Evolutionary conservation across 2,329 filamentous ascomycete genomes (phyloP).

Genomic region (Myriosclerotinia curreyana): DNA sequence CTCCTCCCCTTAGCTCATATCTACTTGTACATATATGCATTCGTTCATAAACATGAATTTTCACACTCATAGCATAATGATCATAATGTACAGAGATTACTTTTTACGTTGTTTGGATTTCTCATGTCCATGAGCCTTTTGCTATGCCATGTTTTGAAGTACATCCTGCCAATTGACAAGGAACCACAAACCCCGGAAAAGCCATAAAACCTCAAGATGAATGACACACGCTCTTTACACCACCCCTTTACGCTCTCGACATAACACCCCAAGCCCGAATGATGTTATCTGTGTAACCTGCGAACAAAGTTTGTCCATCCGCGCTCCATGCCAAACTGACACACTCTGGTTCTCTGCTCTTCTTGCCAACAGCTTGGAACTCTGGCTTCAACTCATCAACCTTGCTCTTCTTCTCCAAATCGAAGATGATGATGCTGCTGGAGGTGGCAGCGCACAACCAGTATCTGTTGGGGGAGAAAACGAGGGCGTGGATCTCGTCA

Average conservation of each 20-base stretch:
- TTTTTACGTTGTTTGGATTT: slow-evolving; percentile 25
- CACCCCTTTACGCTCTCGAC: slow-evolving; percentile 71
- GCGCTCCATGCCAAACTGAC: slow-evolving; percentile 96
- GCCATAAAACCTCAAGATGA: slow-evolving; percentile 36
- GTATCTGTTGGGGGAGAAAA: slow-evolving; percentile 99
- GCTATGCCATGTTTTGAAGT: slow-evolving; percentile 39
- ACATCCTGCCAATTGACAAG: slow-evolving; percentile 38
- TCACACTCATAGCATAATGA: slow-evolving; percentile 9
- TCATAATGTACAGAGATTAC: slow-evolving; percentile 17
- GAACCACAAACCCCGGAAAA: slow-evolving; percentile 38
- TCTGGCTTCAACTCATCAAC: slow-evolving; percentile 99
- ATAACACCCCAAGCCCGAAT: slow-evolving; percentile 98
- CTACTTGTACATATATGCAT: background rate
- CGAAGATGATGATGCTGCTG: slow-evolving; percentile 99
- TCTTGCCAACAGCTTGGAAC: slow-evolving; percentile 94
- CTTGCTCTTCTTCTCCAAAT: slow-evolving; percentile 99
- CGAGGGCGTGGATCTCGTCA: slow-evolving; percentile 99
- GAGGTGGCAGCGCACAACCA: slow-evolving; percentile 99
- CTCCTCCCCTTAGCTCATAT: background rate
- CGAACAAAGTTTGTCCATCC: slow-evolving; percentile 98
- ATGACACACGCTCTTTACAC: slow-evolving; percentile 34
- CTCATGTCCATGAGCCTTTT: slow-evolving; percentile 38
- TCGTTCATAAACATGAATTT: background rate
- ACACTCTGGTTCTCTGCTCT: slow-evolving; percentile 98
- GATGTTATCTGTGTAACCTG: slow-evolving; percentile 99